Conservation (phyloP, 2,329 filamentous ascomycete species). For the Pseudogymnoascus sp. region DNA sequence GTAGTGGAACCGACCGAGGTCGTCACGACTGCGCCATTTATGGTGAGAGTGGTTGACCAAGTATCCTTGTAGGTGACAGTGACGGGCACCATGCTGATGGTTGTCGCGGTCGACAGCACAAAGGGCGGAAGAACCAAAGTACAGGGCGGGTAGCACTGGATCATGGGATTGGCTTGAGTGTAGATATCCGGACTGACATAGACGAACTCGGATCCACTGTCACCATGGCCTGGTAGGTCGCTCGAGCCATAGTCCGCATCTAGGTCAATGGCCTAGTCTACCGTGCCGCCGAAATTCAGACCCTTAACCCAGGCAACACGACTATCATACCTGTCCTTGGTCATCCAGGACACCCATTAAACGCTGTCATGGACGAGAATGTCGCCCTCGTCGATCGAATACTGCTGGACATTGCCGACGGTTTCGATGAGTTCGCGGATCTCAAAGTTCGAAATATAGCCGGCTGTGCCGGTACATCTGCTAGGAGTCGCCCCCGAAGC, state of each 20-base stretch:
- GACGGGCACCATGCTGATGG: not conserved
- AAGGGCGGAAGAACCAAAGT: not conserved
- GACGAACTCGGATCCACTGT: not conserved
- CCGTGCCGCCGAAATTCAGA: slow-evolving; percentile 27
- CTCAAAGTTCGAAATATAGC: not conserved
- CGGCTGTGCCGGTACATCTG: not conserved
- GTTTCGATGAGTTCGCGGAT: slow-evolving; percentile 5
- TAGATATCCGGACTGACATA: not conserved
- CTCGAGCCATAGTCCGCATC: slow-evolving; percentile 1
- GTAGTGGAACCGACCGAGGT: too few species aligned
- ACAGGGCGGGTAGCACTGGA: not conserved
- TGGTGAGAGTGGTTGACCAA: too few species aligned
- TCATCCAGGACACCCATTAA: slow-evolving; percentile 29
- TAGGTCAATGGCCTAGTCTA: slow-evolving; percentile 32
- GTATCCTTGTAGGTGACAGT: not conserved
- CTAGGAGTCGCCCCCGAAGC: not conserved
- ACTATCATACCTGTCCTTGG: slow-evolving; percentile 20
- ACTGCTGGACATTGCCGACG: not conserved
- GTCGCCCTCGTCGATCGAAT: slow-evolving; percentile 16
- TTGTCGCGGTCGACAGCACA: not conserved
- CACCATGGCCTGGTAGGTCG: not conserved
- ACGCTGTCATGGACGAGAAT: slow-evolving; percentile 28
- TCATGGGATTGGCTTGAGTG: not conserved
- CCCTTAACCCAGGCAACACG: slow-evolving; percentile 18
- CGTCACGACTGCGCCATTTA: too few species aligned